Conservation (phyloP, 495 filamentous ascomycete genomes). For the Barbatosphaeria neglecta region DNA sequence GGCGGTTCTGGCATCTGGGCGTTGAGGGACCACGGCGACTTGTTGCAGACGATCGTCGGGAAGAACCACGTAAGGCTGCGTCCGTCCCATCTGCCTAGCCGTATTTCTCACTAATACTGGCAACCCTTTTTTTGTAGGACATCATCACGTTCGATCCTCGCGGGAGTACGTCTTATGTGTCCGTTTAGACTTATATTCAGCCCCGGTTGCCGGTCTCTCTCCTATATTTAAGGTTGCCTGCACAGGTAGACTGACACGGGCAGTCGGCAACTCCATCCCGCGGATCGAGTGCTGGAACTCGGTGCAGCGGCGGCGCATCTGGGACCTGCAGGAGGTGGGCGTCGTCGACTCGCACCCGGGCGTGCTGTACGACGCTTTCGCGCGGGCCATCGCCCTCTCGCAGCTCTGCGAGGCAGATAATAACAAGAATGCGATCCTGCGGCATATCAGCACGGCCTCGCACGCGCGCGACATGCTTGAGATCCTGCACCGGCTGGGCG, state of each 20-base stretch:
- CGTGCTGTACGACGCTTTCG: slow-evolving; percentile 26
- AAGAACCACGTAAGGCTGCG: slow-evolving; percentile 15
- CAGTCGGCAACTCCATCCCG: slow-evolving; percentile 28
- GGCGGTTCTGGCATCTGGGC: slow-evolving; percentile 35
- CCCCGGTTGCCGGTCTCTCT: no score
- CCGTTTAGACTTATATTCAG: no score
- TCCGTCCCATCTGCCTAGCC: neutral
- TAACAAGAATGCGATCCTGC: slow-evolving; percentile 16
- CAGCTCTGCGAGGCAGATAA: slow-evolving; percentile 19
- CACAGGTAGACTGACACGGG: neutral
- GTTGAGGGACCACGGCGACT: slow-evolving; percentile 19
- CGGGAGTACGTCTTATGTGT: slow-evolving; percentile 14
- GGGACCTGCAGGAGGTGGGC: slow-evolving; percentile 24
- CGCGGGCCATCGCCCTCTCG: slow-evolving; percentile 24
- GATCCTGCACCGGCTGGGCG: slow-evolving; percentile 21
- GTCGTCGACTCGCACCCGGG: slow-evolving; percentile 28
- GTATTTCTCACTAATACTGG: neutral
- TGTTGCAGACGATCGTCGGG: slow-evolving; percentile 36
- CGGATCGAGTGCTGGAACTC: slow-evolving; percentile 30
- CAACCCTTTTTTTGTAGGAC: slow-evolving; percentile 14
- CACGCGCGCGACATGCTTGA: slow-evolving; percentile 32
- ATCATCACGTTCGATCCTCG: slow-evolving; percentile 42
- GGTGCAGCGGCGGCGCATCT: slow-evolving; percentile 18
- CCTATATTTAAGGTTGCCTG: no score
- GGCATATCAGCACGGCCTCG: slow-evolving; percentile 25